Base-by-base conservation (phyloP, 2,329 filamentous ascomycete genomes). In the Ophiostoma pallidulum region DNA sequence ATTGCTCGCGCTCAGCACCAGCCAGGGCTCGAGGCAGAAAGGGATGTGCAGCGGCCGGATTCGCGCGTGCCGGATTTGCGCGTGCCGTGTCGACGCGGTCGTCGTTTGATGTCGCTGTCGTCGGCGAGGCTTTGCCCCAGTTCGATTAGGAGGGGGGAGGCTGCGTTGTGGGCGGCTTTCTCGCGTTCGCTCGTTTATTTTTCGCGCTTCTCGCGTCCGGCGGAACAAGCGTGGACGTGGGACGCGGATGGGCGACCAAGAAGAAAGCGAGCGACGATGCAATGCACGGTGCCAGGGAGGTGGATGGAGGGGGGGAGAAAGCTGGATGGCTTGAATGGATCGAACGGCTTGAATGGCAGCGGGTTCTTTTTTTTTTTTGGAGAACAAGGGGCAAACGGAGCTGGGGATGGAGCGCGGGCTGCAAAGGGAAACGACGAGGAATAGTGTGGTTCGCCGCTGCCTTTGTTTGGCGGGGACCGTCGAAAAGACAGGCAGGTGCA, bases 161-260 rank as follows among this genome's bases (percentile, higher is more conserved):
- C n/a, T n/a, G n/a, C n/a, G n/a, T n/a, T n/a, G n/a, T n/a, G n/a
- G n/a, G n/a, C n/a, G n/a, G n/a, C n/a, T n/a, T n/a, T n/a, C n/a
- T n/a, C n/a, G n/a, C n/a, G n/a, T n/a, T n/a, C n/a, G n/a, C n/a
- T n/a, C n/a, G n/a, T n/a, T 36, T 36, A 13, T 40, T 24, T 36
- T 46, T 46, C 20, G 44, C 44, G 44, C 44, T 26, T 46, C 35
- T 41, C 44, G 44, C 44, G 44, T 46, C 40, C 37, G 44, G 26
- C 40, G n/a, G n/a, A n/a, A n/a, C n/a, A n/a, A n/a, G n/a, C n/a
- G n/a, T n/a, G n/a, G n/a, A n/a, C n/a, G n/a, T n/a, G n/a, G n/a
- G n/a, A n/a, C 44, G 44, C 42, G 42, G 37, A 45, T 37, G 8
- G 31, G 26, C 20, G 22, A 33, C 29, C 42, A 16, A 45, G 32